These are phyloP conservation scores for Elaphomyces granulatus DNA, from an alignment of 495 filamentous ascomycete genomes.

Conservation along the genomic window DNA sequence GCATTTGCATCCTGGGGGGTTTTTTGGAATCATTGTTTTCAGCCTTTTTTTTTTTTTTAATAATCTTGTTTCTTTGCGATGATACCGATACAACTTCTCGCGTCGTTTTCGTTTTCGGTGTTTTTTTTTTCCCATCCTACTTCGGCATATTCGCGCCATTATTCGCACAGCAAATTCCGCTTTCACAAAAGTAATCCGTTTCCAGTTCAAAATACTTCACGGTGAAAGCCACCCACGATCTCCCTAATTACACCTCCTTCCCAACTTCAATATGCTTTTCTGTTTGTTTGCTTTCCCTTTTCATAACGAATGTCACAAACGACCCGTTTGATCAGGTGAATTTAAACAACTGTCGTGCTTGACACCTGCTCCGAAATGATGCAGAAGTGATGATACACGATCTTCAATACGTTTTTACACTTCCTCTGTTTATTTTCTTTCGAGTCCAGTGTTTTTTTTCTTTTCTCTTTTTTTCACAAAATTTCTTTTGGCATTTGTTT, in stretches of 20 bases:
- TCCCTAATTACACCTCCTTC: not conserved
- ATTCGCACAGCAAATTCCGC: too few relatives aligned
- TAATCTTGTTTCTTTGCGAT: conserved; percentile 1
- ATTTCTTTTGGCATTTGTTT: conserved; percentile 18
- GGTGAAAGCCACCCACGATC: not conserved
- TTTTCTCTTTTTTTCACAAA: conserved; percentile 9
- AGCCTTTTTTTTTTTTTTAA: conserved; percentile 8
- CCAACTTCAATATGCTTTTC: not conserved
- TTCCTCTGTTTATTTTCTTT: conserved; percentile 15
- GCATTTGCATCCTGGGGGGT: not conserved
- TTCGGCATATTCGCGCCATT: conserved; percentile 1
- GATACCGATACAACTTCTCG: conserved; percentile 2
- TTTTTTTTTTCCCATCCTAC: conserved; percentile 11
- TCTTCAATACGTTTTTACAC: conserved; percentile 15
- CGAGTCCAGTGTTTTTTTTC: conserved; percentile 13
- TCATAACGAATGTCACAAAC: too few relatives aligned
- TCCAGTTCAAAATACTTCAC: not conserved
- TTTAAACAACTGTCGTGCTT: too few relatives aligned
- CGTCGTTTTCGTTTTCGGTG: conserved; percentile 4
- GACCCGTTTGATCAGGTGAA: too few relatives aligned
- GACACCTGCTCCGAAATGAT: not conserved
- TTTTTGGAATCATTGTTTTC: conserved; percentile 5
- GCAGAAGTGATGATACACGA: not conserved
- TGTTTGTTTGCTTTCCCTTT: not conserved
- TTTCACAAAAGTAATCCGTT: not conserved